phyloP scores from a whole-genome alignment of 768 basidiomycete species.

The Hygrophoropsis aurantiaca region DNA sequence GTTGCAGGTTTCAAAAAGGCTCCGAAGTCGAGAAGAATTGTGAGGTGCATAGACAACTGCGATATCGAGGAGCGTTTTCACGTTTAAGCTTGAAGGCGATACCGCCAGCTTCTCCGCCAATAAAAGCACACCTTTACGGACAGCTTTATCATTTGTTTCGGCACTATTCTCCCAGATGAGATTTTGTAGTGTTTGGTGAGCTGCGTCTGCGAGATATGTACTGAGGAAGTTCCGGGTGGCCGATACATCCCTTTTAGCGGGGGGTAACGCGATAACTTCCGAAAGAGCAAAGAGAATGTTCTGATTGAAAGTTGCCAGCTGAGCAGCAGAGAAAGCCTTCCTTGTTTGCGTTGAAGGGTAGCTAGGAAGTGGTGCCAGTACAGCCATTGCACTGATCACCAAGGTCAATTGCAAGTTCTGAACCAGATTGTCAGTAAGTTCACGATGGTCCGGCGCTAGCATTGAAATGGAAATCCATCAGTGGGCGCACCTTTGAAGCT shows the following conservation, averaged over 20 bases:
- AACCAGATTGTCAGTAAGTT: too few relatives aligned
- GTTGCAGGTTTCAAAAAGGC: conserved; percentile 43
- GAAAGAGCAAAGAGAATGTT: conserved; percentile 49
- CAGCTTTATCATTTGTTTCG: conserved; percentile 39
- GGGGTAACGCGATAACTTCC: conserved; percentile 47
- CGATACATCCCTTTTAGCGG: conserved; percentile 44
- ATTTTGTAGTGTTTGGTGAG: conserved; percentile 49
- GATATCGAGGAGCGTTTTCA: conserved; percentile 61
- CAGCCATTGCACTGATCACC: conserved; percentile 26
- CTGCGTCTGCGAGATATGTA: conserved; percentile 58
- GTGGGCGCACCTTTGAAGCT: too few relatives aligned
- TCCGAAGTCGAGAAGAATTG: conserved; percentile 43
- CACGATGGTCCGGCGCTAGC: too few relatives aligned
- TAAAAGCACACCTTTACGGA: conserved; percentile 48
- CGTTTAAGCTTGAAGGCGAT: conserved; percentile 41
- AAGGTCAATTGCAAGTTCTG: too few relatives aligned
- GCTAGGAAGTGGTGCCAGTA: conserved; percentile 41
- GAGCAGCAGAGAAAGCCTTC: conserved; percentile 51
- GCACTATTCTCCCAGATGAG: conserved; percentile 55
- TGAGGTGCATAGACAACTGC: conserved; percentile 52
- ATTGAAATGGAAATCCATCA: too few relatives aligned
- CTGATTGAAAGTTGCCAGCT: conserved; percentile 46
- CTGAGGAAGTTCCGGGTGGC: conserved; percentile 50
- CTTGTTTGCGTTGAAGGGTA: conserved; percentile 55
- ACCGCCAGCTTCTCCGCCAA: conserved; percentile 57